Base-by-base conservation (phyloP, 306 rosid genomes). In the Canavalia ensiformis region DNA sequence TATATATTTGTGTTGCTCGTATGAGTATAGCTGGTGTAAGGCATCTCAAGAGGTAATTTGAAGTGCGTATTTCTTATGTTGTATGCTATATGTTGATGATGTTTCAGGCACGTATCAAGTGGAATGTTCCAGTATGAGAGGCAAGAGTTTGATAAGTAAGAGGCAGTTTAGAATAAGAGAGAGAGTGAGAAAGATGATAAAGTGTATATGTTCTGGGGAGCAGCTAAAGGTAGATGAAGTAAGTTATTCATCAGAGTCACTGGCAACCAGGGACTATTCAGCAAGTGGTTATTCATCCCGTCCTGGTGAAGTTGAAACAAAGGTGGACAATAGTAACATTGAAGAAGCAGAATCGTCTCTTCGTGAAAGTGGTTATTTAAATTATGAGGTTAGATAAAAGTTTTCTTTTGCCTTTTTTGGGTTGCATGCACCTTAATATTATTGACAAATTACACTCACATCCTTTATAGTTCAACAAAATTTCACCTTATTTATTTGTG, bases 271-370 rank as follows among this genome's bases (percentile, higher is more conserved):
- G 68, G 98, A 94, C 77, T 94, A 94, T 80, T 94, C 98, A 42
- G 97, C 97, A 5, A 92, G 98, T 82, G 97, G 92, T 45, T 88
- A 78, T 84, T 94, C 97, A 2, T 90, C 97, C 5, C 88, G 89
- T n/a, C 80, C 98, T 7, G 95, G 92, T 7, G 97, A 94, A 79
- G 70, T 34, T 5, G 98, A 92, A 10, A 34, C 86, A n/a, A 92
- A 89, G 86, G 54, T 88, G 47, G 94, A 95, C 57, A 91, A 89
- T 78, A 86, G 87, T 86, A 95, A 92, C 84, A 92, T 95, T 82
- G 98, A 92, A 88, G 98, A 95, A 85, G 98, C 97, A 6, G 98
- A 92, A 57, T 89, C 91, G 0, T 91, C 98, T 82, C 93, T 95
- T 65, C 97, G 98, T 37, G 97, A 92, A 86, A 92, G 97, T 70